Percentiles rank a stretch among this genome's conserved stretches.
Evolutionary conservation across 2,329 filamentous ascomycete genomes (phyloP).

Genomic region (Ophiobolus disseminans): DNA sequence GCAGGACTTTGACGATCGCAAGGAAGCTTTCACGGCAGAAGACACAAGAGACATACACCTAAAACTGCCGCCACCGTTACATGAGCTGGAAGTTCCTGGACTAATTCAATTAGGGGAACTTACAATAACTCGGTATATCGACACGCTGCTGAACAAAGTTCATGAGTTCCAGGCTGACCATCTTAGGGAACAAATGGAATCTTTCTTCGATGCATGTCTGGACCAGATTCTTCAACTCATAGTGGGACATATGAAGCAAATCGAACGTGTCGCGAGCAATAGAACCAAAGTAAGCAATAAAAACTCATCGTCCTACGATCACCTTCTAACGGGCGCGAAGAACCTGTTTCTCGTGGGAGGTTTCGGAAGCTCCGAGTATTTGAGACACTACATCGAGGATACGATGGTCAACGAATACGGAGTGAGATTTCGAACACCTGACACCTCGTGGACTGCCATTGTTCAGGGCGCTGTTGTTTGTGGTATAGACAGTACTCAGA

Average conservation of each 20-base stretch:
- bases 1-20: slow-evolving; percentile 23
- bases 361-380: slow-evolving; percentile 21
- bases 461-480: slow-evolving; percentile 32
- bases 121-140: slow-evolving; percentile 15
- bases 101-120: slow-evolving; percentile 25
- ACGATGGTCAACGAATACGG: neutral
- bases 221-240: slow-evolving; percentile 23
- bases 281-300: slow-evolving; percentile 19
- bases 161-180: no score
- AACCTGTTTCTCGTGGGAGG: slow-evolving; percentile 27
- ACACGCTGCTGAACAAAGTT: neutral
- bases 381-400: slow-evolving; percentile 15
- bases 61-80: slow-evolving; percentile 22
- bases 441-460: slow-evolving; percentile 27
- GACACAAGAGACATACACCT: slow-evolving; percentile 18
- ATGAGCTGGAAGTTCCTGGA: slow-evolving; percentile 18
- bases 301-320: neutral
- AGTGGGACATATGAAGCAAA: slow-evolving; percentile 23
- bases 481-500: slow-evolving; percentile 27
- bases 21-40: slow-evolving; percentile 16
- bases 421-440: slow-evolving; percentile 19
- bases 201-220: slow-evolving; percentile 31
- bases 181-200: slow-evolving; percentile 25
- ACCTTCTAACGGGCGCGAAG: slow-evolving; percentile 2
- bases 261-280: slow-evolving; percentile 11